These are phyloP conservation scores for Aegilops speltoides DNA, from an alignment of 176 grass and related monocot genomes.

Conservation along the genomic window DNA sequence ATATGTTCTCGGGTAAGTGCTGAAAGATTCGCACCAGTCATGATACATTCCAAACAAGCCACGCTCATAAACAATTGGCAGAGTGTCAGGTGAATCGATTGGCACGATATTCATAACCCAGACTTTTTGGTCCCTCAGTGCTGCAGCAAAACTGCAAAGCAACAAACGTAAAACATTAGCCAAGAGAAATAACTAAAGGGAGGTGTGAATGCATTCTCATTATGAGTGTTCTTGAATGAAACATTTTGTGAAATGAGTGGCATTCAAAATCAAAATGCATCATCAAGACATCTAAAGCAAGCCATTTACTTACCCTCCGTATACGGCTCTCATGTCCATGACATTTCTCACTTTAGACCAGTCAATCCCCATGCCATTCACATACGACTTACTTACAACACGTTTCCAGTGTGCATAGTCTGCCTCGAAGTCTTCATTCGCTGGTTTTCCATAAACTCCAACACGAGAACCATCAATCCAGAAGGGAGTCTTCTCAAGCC, in stretches of 20 bases:
- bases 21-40: slow-evolving; percentile 99
- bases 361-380: slow-evolving; percentile 89
- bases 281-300: slow-evolving; percentile 3
- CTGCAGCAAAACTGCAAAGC: slow-evolving; percentile 84
- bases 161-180: slow-evolving; percentile 26
- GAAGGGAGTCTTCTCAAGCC: slow-evolving; percentile 78
- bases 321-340: slow-evolving; percentile 98
- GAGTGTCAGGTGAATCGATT: slow-evolving; percentile 87
- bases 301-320: slow-evolving; percentile 82
- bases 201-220: background rate
- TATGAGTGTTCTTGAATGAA: background rate
- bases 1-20: slow-evolving; percentile 93
- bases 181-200: slow-evolving; percentile 7
- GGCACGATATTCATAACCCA: slow-evolving; percentile 99
- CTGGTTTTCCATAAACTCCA: slow-evolving; percentile 92
- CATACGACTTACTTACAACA: slow-evolving; percentile 82
- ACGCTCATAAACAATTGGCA: slow-evolving; percentile 97
- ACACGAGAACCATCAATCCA: slow-evolving; percentile 79
- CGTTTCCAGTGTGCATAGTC: slow-evolving; percentile 93
- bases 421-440: slow-evolving; percentile 78
- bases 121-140: slow-evolving; percentile 69
- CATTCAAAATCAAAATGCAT: background rate
- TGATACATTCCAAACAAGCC: slow-evolving; percentile 99
- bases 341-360: slow-evolving; percentile 97
- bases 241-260: background rate